These are phyloP conservation scores for Puccinellia tenuiflora DNA, from an alignment of 176 grass and related monocot genomes.

Conservation along the genomic window DNA sequence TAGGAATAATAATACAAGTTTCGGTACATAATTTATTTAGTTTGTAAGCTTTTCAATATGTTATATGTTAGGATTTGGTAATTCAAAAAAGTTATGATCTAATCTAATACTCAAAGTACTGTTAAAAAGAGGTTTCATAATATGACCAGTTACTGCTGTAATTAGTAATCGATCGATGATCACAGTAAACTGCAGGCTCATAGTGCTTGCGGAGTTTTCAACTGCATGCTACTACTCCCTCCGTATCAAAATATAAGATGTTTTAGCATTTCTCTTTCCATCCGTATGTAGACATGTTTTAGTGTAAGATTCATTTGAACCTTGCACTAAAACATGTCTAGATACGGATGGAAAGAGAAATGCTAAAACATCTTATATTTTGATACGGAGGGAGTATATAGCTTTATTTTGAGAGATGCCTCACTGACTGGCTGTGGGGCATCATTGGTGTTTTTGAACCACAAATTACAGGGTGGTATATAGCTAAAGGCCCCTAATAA, in stretches of 20 bases:
- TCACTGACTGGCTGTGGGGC: background rate
- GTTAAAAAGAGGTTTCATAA: background rate
- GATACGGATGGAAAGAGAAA: too few relatives aligned
- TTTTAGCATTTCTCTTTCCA: too few relatives aligned
- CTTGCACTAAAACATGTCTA: too few relatives aligned
- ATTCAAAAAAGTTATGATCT: background rate
- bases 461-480: background rate
- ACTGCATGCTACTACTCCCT: background rate
- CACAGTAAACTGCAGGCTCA: constrained; percentile 6
- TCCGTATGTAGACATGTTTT: too few relatives aligned
- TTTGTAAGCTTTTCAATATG: background rate
- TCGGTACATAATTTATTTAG: background rate
- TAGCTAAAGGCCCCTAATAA: background rate
- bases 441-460: background rate
- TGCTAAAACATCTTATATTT: too few relatives aligned
- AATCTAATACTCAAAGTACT: background rate
- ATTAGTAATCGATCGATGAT: background rate
- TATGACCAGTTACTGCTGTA: background rate
- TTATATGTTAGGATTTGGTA: background rate
- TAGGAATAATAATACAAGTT: background rate
- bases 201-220: background rate
- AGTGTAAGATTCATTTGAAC: too few relatives aligned
- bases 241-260: too few relatives aligned
- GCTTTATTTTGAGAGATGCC: background rate
- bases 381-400: too few relatives aligned